These are phyloP conservation scores for Coemansia interrupta DNA, from an alignment of 192 early-diverging fungal genomes.

Conservation along the genomic window DNA sequence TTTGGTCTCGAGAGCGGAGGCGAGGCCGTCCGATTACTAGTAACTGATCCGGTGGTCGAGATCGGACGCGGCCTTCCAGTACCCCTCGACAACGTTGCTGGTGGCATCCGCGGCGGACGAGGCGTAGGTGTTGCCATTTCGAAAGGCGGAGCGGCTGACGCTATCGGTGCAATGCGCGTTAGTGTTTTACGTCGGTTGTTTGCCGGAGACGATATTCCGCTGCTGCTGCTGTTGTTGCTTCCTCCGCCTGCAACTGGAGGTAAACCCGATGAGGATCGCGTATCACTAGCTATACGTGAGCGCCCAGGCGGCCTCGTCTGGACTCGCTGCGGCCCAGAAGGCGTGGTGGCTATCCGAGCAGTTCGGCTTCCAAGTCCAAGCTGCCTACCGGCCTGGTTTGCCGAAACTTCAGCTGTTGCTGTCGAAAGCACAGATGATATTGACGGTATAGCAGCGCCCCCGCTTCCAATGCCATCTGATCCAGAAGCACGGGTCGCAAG, in stretches of 20 bases:
- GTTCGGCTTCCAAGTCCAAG: neutral
- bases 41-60: constrained; percentile 32
- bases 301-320: constrained; percentile 17
- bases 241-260: constrained; percentile 1
- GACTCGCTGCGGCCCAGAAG: constrained; percentile 8
- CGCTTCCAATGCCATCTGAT: neutral
- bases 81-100: constrained; percentile 30
- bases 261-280: constrained; percentile 3
- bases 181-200: constrained; percentile 34
- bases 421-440: constrained; percentile 5
- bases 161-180: constrained; percentile 11
- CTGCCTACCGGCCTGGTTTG: neutral
- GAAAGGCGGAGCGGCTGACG: neutral
- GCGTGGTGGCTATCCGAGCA: neutral
- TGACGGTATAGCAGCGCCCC: neutral
- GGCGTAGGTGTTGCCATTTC: neutral
- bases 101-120: constrained; percentile 13
- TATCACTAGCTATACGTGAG: constrained; percentile 27
- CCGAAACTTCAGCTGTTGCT: neutral
- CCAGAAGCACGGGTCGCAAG: neutral
- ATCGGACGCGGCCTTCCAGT: constrained; percentile 29
- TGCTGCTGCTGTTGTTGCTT: constrained; percentile 11
- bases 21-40: constrained; percentile 38
- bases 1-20: constrained; percentile 34
- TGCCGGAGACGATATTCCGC: constrained; percentile 16